Conservation (phyloP, 805 yeast species). For the Candida boleticola region DNA sequence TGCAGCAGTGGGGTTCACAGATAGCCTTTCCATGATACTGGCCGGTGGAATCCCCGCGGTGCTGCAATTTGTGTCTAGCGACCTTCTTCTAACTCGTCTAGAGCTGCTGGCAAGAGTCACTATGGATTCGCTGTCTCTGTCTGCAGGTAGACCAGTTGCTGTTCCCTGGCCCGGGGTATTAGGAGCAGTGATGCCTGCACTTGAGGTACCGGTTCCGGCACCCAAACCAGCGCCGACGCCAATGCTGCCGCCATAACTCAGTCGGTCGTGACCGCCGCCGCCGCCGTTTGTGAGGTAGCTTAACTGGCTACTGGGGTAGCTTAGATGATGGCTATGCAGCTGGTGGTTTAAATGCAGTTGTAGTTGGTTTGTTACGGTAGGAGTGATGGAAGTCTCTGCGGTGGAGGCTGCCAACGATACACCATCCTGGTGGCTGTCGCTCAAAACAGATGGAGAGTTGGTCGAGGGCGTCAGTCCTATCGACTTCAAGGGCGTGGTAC, state of each 20-base stretch:
- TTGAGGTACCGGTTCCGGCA: not conserved
- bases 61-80: constrained; percentile 57
- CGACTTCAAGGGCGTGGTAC: constrained; percentile 50
- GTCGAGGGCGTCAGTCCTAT: constrained; percentile 41
- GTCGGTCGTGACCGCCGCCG: not conserved
- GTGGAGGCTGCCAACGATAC: constrained; percentile 42
- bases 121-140: constrained; percentile 42
- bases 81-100: constrained; percentile 37
- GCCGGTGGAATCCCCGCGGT: constrained; percentile 73
- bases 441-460: constrained; percentile 37
- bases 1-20: constrained; percentile 30
- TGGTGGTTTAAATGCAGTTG: constrained; percentile 12
- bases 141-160: constrained; percentile 12
- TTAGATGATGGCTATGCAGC: constrained; percentile 11
- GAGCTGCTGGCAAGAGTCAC: constrained; percentile 43
- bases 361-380: constrained; percentile 15
- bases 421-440: constrained; percentile 26
- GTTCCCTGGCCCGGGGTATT: constrained; percentile 1
- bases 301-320: constrained; percentile 2
- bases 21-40: constrained; percentile 59
- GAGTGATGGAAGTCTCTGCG: constrained; percentile 50
- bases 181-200: constrained; percentile 1
- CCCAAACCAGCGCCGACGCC: constrained; percentile 13
- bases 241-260: constrained; percentile 5
- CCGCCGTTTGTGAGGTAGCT: not conserved